Evolutionary conservation across 257 asterid species (phyloP).

Genomic region (Penstemon newberryi): DNA sequence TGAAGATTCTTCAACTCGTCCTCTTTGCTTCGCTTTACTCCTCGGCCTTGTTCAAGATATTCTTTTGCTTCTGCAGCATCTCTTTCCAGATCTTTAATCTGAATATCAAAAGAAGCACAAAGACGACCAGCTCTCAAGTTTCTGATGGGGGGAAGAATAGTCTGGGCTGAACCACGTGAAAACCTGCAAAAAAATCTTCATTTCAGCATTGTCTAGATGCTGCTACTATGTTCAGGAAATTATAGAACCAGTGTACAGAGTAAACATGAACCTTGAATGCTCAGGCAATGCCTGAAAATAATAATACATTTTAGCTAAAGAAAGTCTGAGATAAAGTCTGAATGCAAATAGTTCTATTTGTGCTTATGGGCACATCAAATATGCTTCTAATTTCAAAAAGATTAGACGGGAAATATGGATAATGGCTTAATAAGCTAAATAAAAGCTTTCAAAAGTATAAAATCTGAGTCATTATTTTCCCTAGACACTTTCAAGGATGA

Average conservation of each 20-base stretch:
- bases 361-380: neutral
- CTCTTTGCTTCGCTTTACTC: slow-evolving; percentile 58
- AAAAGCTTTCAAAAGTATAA: too few species aligned
- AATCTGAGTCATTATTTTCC: too few species aligned
- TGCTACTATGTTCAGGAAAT: slow-evolving; percentile 25
- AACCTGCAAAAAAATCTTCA: slow-evolving; percentile 53
- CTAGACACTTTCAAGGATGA: too few species aligned
- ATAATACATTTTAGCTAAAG: slow-evolving; percentile 6
- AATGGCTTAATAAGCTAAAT: too few species aligned
- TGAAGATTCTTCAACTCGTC: slow-evolving; percentile 55
- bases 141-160: slow-evolving; percentile 78
- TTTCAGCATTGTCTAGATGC: slow-evolving; percentile 32
- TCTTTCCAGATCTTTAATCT: slow-evolving; percentile 57
- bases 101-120: slow-evolving; percentile 78
- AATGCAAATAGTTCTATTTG: neutral
- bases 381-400: slow-evolving; percentile 4
- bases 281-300: slow-evolving; percentile 17
- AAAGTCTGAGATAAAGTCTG: neutral
- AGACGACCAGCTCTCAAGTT: slow-evolving; percentile 69
- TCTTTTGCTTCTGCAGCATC: slow-evolving; percentile 50
- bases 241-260: slow-evolving; percentile 18
- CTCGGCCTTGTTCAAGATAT: slow-evolving; percentile 45
- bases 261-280: slow-evolving; percentile 12
- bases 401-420: slow-evolving; percentile 1
- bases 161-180: slow-evolving; percentile 81